phyloP scores from a whole-genome alignment of 2,329 filamentous ascomycete genomes.

The Pestalotiopsis sp. region DNA sequence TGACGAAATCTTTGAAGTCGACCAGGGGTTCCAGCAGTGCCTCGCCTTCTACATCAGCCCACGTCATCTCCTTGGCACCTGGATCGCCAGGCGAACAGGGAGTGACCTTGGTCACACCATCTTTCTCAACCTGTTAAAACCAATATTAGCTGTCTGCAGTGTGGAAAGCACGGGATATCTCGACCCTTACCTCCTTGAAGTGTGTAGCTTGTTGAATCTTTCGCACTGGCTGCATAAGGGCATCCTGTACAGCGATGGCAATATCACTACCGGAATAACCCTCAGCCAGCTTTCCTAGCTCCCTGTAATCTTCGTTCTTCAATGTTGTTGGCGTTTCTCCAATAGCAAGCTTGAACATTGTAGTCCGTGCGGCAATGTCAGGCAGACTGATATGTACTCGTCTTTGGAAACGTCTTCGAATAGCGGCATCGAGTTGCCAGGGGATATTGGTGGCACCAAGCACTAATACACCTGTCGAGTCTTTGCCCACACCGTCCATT shows the following conservation, averaged over 20 bases:
- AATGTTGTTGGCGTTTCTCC: constrained; percentile 89
- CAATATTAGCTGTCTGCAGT: background rate
- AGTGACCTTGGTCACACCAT: constrained; percentile 71
- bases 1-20: constrained; percentile 87
- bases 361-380: constrained; percentile 82
- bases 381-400: constrained; percentile 94
- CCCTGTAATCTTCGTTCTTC: constrained; percentile 74
- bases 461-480: constrained; percentile 90
- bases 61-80: constrained; percentile 89
- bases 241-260: constrained; percentile 90
- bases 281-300: constrained; percentile 80
- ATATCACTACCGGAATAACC: constrained; percentile 98
- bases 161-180: background rate
- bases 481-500: constrained; percentile 98
- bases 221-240: constrained; percentile 94
- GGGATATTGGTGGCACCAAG: constrained; percentile 97
- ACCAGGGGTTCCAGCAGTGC: constrained; percentile 85
- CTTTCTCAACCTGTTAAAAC: constrained; percentile 64
- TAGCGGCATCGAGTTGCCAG: constrained; percentile 96
- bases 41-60: constrained; percentile 84
- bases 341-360: constrained; percentile 95
- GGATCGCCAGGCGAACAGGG: constrained; percentile 92
- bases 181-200: constrained; percentile 78
- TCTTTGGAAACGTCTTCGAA: constrained; percentile 92
- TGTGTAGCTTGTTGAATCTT: constrained; percentile 98